A percentile compares a stretch with the other conserved stretches of the same genome.
These are phyloP conservation scores for Macrophomina pseudophaseolina DNA, from an alignment of 2,329 filamentous ascomycete genomes.

Conservation along the genomic window DNA sequence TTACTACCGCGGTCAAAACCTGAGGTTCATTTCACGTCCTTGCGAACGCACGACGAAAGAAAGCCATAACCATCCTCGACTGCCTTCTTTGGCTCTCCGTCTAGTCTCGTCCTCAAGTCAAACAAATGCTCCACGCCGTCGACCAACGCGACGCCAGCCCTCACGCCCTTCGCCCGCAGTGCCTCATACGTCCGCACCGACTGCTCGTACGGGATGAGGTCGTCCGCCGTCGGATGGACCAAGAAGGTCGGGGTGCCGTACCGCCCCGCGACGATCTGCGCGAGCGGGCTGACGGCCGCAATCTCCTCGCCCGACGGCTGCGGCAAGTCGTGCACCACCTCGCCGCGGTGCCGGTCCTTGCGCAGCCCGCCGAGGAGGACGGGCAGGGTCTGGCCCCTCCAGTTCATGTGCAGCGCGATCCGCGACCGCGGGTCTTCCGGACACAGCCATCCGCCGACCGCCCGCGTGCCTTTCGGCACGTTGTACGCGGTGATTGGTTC, in stretches of 20 bases:
- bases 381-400: conserved; percentile 45
- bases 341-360: not conserved
- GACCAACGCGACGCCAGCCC: not conserved
- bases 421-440: conserved; percentile 43
- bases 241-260: conserved; percentile 40
- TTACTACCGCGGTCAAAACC: too few relatives aligned
- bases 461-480: not conserved
- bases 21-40: too few relatives aligned
- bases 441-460: conserved; percentile 33
- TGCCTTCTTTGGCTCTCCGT: too few relatives aligned
- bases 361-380: conserved; percentile 41
- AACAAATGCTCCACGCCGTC: not conserved
- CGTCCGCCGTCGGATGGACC: conserved; percentile 26
- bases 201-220: conserved; percentile 26
- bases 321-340: conserved; percentile 18
- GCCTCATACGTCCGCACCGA: conserved; percentile 15
- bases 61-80: too few relatives aligned
- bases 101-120: not conserved
- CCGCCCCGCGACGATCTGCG: conserved; percentile 33
- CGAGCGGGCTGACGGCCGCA: conserved; percentile 30
- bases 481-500: conserved; percentile 33
- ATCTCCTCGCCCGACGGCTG: not conserved
- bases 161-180: not conserved
- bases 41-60: too few relatives aligned
- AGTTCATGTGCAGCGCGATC: conserved; percentile 51